A percentile compares a stretch with the other conserved stretches of the same genome.
These are phyloP conservation scores for Coccomyxa sp. DNA, from an alignment of 139 green algal genomes.

Conservation along the genomic window DNA sequence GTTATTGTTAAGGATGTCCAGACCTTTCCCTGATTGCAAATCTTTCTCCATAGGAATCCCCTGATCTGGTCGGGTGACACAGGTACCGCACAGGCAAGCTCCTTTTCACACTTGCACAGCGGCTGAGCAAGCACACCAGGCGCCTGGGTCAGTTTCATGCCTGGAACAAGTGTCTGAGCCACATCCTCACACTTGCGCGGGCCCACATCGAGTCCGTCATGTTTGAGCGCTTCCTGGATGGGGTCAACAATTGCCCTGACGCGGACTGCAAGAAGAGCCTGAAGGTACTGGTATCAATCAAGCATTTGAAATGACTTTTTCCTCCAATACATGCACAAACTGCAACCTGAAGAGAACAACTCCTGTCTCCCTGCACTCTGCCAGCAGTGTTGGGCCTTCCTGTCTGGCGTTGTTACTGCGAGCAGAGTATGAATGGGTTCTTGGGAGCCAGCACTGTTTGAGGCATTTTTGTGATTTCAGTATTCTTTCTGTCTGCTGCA, in stretches of 20 bases:
- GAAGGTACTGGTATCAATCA: constrained; percentile 20
- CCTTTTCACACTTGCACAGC: constrained; percentile 68
- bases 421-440: no score
- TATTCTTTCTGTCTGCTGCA: background rate
- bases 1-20: no score
- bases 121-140: constrained; percentile 67
- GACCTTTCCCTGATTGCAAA: no score
- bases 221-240: constrained; percentile 45
- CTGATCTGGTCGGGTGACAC: background rate
- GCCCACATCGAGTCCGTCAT: constrained; percentile 57
- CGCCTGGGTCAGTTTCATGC: constrained; percentile 37
- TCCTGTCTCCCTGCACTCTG: no score
- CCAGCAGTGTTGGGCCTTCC: no score
- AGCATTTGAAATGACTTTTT: background rate
- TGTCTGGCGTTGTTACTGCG: no score
- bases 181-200: constrained; percentile 63
- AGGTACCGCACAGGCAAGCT: constrained; percentile 60
- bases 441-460: background rate
- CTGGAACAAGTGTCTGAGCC: constrained; percentile 78
- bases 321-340: background rate
- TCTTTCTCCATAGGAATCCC: no score
- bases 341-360: no score
- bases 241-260: constrained; percentile 55
- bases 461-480: background rate
- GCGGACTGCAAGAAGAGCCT: constrained; percentile 61